Evolutionary conservation across 129 eudicot genomes (phyloP).

Genomic region (Saposhnikovia divaricata): DNA sequence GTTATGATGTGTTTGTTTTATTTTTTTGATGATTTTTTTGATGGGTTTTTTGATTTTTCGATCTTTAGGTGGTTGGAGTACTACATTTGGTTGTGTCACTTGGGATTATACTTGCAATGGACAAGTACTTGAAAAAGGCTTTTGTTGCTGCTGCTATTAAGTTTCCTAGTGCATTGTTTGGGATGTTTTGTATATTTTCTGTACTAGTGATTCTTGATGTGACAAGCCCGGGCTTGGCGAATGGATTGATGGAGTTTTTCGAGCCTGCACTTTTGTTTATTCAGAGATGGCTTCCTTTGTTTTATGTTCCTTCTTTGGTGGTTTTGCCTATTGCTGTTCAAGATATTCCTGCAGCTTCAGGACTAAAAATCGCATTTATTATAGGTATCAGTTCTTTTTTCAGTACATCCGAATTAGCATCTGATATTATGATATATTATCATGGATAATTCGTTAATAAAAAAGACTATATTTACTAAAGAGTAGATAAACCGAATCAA

Average conservation of each 20-base stretch:
- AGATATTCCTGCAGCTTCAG: slow-evolving; percentile 96
- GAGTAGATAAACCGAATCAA: not conserved
- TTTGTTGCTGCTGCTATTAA: slow-evolving; percentile 85
- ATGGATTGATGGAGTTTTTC: slow-evolving; percentile 58
- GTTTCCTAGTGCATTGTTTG: slow-evolving; percentile 96
- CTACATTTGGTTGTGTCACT: slow-evolving; percentile 79
- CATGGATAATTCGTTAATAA: not conserved
- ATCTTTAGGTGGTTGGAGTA: slow-evolving; percentile 47
- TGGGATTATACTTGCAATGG: slow-evolving; percentile 78
- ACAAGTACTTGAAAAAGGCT: slow-evolving; percentile 73
- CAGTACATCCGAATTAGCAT: not conserved
- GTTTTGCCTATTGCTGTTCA: slow-evolving; percentile 89
- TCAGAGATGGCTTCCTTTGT: slow-evolving; percentile 97
- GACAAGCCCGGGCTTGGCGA: slow-evolving; percentile 74
- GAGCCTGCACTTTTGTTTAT: slow-evolving; percentile 93
- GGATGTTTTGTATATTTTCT: slow-evolving; percentile 92
- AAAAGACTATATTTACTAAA: not conserved
- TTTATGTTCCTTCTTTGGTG: slow-evolving; percentile 94
- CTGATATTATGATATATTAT: not conserved
- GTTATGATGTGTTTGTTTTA: not conserved
- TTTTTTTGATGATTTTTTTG: slow-evolving; percentile 1
- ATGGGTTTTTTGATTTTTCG: slow-evolving; percentile 8
- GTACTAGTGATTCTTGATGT: slow-evolving; percentile 71
- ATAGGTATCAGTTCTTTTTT: slow-evolving; percentile 40
- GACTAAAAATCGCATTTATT: slow-evolving; percentile 60